phyloP scores from a whole-genome alignment of 208 protist genomes.

The Porcisia hertigi region DNA sequence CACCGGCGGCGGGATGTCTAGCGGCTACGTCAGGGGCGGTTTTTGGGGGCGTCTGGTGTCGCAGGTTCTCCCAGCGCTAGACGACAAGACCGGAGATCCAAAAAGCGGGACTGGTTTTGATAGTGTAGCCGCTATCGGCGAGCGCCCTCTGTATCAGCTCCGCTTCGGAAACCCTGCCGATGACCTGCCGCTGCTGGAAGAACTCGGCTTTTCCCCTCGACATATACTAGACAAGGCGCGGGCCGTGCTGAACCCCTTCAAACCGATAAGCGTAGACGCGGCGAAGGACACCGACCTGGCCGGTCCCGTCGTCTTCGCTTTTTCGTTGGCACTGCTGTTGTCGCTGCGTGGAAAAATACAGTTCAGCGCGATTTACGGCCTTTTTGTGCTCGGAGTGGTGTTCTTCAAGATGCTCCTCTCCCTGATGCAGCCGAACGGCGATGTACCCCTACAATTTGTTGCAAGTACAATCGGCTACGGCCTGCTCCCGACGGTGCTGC shows the following conservation, averaged over 20 bases:
- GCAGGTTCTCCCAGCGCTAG: slow-evolving; percentile 18
- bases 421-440: slow-evolving; percentile 56
- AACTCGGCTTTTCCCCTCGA: slow-evolving; percentile 71
- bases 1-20: not conserved
- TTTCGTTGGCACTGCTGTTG: slow-evolving; percentile 68
- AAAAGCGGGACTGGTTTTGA: not conserved
- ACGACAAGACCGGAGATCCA: slow-evolving; percentile 9
- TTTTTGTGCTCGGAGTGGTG: slow-evolving; percentile 66
- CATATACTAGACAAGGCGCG: slow-evolving; percentile 62
- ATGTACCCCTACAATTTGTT: slow-evolving; percentile 67
- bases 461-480: slow-evolving; percentile 79
- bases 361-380: slow-evolving; percentile 85
- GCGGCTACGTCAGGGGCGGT: not conserved
- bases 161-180: slow-evolving; percentile 85
- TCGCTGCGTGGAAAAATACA: slow-evolving; percentile 78
- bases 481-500: slow-evolving; percentile 74
- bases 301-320: slow-evolving; percentile 72
- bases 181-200: slow-evolving; percentile 81
- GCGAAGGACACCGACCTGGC: slow-evolving; percentile 74
- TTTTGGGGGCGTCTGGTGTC: slow-evolving; percentile 28
- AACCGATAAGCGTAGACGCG: slow-evolving; percentile 24
- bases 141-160: slow-evolving; percentile 52
- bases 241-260: slow-evolving; percentile 76
- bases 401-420: slow-evolving; percentile 78
- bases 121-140: not conserved